Percentiles rank a stretch among this genome's conserved stretches.
Conservation (phyloP, 208 protist species). For the Leishmania arabica region DNA sequence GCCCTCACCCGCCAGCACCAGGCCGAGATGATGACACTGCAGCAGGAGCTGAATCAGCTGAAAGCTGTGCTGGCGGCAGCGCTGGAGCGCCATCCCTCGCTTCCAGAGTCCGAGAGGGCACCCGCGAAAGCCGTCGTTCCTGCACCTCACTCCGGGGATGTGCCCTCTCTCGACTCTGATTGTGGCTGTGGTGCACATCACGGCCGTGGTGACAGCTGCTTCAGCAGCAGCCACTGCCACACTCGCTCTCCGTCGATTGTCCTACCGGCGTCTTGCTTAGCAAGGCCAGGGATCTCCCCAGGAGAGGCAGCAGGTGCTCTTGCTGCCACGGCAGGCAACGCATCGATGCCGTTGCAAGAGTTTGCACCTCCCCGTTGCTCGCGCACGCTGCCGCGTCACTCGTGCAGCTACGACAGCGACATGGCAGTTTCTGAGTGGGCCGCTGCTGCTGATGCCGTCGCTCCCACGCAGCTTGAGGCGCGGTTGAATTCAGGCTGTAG, state of each 20-base stretch:
- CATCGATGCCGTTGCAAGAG: neutral
- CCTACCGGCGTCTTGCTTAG: neutral
- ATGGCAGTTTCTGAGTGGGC: neutral
- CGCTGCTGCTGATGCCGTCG: neutral
- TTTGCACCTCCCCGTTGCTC: conserved; percentile 26
- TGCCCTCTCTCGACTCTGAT: neutral
- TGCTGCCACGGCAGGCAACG: neutral
- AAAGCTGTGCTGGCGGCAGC: neutral
- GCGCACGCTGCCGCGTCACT: conserved; percentile 27
- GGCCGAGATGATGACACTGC: neutral
- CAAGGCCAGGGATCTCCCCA: neutral
- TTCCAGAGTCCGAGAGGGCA: neutral
- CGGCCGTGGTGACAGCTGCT: neutral
- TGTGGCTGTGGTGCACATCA: neutral
- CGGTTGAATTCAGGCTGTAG: neutral
- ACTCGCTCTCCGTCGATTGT: conserved; percentile 26
- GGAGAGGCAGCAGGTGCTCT: neutral
- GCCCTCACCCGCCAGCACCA: neutral
- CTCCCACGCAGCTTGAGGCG: neutral
- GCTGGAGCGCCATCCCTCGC: neutral
- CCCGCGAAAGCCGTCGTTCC: neutral
- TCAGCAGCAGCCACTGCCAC: neutral
- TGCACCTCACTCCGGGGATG: neutral
- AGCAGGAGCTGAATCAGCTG: conserved; percentile 11
- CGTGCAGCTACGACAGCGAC: conserved; percentile 26